phyloP scores from a whole-genome alignment of 768 basidiomycete species.

The Leccinum disarticulatum region DNA sequence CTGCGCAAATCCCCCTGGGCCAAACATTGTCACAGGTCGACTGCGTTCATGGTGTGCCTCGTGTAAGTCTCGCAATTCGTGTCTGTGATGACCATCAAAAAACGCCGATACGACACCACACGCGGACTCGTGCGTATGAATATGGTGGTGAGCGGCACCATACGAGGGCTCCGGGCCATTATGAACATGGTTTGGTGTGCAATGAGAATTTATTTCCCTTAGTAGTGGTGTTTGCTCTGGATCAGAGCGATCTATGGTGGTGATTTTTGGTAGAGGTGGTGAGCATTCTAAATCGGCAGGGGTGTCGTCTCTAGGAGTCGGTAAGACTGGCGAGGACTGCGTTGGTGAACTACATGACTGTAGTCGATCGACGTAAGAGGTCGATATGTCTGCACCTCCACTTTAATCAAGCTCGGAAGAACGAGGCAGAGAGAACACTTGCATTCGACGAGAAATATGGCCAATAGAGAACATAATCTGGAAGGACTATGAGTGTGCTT shows the following conservation, averaged over 20 bases:
- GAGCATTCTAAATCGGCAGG: conserved; percentile 7
- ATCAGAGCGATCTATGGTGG: conserved; percentile 2
- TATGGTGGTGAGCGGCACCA: conserved; percentile 12
- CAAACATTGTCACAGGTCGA: conserved; percentile 25
- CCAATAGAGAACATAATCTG: conserved; percentile 62
- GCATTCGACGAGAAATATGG: conserved; percentile 84
- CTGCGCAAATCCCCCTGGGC: conserved; percentile 11
- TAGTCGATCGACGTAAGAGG: conserved; percentile 70
- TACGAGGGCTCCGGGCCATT: conserved; percentile 15
- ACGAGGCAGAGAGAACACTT: conserved; percentile 26
- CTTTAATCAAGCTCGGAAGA: background rate
- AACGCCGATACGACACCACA: conserved; percentile 12
- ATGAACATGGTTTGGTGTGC: background rate
- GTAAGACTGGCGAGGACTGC: conserved; percentile 32
- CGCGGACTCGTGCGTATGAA: background rate
- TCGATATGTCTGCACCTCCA: conserved; percentile 59
- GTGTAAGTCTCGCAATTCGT: conserved; percentile 31
- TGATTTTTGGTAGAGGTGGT: conserved; percentile 5
- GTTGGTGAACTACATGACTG: conserved; percentile 60
- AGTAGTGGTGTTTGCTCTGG: conserved; percentile 25
- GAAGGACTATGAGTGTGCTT: conserved; percentile 2
- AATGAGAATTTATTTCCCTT: background rate
- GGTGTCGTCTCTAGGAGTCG: conserved; percentile 29
- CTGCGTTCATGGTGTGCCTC: conserved; percentile 30
- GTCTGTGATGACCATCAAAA: conserved; percentile 38